Evolutionary conservation across 306 rosid species (phyloP), one percentile per base, ranked within the genome.

Genomic region (Trifolium repens): DNA sequence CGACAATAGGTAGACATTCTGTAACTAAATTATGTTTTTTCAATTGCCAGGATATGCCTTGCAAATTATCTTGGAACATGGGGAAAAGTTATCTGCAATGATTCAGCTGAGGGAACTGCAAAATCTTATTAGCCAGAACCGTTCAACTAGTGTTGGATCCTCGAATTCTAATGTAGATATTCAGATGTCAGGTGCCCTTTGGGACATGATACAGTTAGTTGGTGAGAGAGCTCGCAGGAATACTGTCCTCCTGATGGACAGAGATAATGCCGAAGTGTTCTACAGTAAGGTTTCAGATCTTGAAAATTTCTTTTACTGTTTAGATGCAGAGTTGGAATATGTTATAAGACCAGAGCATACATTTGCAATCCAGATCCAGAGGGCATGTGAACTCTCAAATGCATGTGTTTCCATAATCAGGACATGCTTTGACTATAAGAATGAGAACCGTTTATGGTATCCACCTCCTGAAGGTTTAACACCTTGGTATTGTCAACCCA

Each of bases 261-360:
- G 98, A 81, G 98, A 94, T 84, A 94, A 94, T 50, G 91, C 98
- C 22, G 98, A 94, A 85, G 98, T 90, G 44, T 90, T 94, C 84
- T 94, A 91, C 84, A 94, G 98, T 61, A 94, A 94, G 81, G 94
- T 94, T 85, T 94, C 98, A 62, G 93, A 90, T 70, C 96, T 94
- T 77, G 96, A 91, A 76, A 87, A 88, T 84, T 86, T 91, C 74
- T 91, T 91, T 85, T 75, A 85, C 79, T 91, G 97, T 81, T 84
- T 91, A 78, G 91, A 94, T 80, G 88, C 84, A 76, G 96, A 94
- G 82, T 81, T 90, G 42, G 96, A 91, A 22, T 91, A 79, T 88
- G 80, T 94, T 62, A 85, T 88, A 83, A 85, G 83, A 77, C 75
- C 81, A 42, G 98, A 88, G 42, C 93, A 90, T 71, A 91, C 87